A percentile compares a stretch with the other conserved stretches of the same genome.
Evolutionary conservation across 106 monocot genomes (phyloP).

Genomic region (Dactylorhiza incarnata): DNA sequence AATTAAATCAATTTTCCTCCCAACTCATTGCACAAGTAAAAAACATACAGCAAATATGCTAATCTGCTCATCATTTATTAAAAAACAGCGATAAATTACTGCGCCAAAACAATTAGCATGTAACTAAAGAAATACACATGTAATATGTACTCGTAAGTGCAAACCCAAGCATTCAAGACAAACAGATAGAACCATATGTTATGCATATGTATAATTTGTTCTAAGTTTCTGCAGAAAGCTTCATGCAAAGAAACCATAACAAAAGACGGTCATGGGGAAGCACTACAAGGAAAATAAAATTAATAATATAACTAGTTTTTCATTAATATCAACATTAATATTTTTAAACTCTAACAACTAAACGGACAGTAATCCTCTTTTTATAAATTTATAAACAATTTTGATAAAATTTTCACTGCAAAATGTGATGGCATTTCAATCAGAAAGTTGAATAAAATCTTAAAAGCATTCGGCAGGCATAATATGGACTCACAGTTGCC

Average conservation of each 20-base stretch:
- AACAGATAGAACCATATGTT: background rate
- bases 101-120: background rate
- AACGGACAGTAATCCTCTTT: background rate
- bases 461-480: background rate
- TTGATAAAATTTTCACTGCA: slow-evolving; percentile 1
- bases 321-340: background rate
- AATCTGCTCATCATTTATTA: background rate
- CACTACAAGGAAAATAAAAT: background rate
- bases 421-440: background rate
- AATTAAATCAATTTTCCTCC: background rate
- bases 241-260: background rate
- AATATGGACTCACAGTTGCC: background rate
- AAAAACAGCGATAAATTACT: background rate
- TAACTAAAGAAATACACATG: background rate
- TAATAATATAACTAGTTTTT: background rate
- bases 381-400: background rate
- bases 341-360: background rate
- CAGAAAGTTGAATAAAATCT: background rate
- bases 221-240: background rate
- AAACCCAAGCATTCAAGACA: background rate
- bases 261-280: background rate
- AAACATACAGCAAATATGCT: background rate
- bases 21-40: background rate
- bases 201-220: background rate
- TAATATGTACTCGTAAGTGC: background rate